Evolutionary conservation across 441 rosid genomes (phyloP), one percentile per base, ranked within the genome.

Genomic region (Bocquillonia castaneifolia): DNA sequence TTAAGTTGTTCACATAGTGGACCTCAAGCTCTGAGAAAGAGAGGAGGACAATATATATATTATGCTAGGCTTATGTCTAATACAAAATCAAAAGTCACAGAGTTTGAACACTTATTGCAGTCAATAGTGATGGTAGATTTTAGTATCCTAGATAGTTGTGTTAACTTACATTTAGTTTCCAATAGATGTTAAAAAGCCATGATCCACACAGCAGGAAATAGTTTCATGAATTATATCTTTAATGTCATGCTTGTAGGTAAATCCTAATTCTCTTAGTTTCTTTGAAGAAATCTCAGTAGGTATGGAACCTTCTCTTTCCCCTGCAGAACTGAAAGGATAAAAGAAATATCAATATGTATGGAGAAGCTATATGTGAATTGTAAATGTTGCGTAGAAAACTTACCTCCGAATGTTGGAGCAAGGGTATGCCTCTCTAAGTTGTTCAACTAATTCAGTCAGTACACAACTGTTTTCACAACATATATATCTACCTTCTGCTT

Each of bases 281-380:
- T 79, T 81, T 17, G 97, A 87, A 58, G 94, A 93, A 68, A 93
- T 86, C 70, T 76, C 79, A 58, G 82, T 72, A 55, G 82, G 86
- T 39, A 73, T 32, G 20, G 74, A 29, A 56, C 45, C 67, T 34
- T 72, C 72, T 62, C 75, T 69, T n/a, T 28, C 53, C 76, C 22
- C 74, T 78, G 62, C 68, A 57, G 59, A 60, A 75, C 88, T 86
- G 81, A 6, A 65, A 67, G 42, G 44, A 25, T 47, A 44, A 29
- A 1, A 9, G 32, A 67, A 48, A 51, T 3, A 55, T 56, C 28
- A 66, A 22, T 4, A 47, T 26, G 0, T 18, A 10, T 15, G 0
- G 28, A 32, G 54, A 1, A 4, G 6, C 50, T 57, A 17, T 9
- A 15, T 6, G 5, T 34, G 26, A 44, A 56, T 22, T n/a, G 32